Percentiles rank a stretch among this genome's conserved stretches.
phyloP scores from a whole-genome alignment of 2,329 filamentous ascomycete genomes.

The Botrytis hyacinthi region DNA sequence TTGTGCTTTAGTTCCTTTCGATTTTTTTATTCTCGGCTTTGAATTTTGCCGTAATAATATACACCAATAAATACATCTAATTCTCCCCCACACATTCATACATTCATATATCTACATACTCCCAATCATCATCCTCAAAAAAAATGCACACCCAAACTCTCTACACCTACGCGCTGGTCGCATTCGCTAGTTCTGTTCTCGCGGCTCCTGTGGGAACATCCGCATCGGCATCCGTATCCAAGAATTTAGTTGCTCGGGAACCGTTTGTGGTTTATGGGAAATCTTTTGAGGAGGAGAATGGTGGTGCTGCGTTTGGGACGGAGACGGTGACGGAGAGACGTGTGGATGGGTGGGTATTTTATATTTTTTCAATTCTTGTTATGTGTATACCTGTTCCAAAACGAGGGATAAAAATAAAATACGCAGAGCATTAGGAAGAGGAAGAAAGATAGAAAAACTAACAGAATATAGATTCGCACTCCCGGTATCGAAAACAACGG shows the following conservation, averaged over 20 bases:
- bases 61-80: neutral
- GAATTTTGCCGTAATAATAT: too few species aligned
- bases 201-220: neutral
- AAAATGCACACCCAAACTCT: neutral
- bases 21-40: neutral
- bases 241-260: neutral
- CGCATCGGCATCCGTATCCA: neutral
- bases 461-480: neutral
- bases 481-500: neutral
- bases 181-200: neutral
- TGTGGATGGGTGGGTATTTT: neutral
- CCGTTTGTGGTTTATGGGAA: neutral
- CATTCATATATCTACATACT: too few species aligned
- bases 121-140: neutral
- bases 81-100: too few species aligned
- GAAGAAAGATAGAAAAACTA: neutral
- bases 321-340: neutral
- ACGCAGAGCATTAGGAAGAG: too few species aligned
- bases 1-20: accelerated
- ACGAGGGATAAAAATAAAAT: neutral
- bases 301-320: neutral
- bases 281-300: neutral
- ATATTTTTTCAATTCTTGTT: too few species aligned
- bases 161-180: neutral
- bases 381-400: neutral